These are phyloP conservation scores for Colletotrichum cereale DNA, from an alignment of 2,329 filamentous ascomycete species.

Conservation along the genomic window DNA sequence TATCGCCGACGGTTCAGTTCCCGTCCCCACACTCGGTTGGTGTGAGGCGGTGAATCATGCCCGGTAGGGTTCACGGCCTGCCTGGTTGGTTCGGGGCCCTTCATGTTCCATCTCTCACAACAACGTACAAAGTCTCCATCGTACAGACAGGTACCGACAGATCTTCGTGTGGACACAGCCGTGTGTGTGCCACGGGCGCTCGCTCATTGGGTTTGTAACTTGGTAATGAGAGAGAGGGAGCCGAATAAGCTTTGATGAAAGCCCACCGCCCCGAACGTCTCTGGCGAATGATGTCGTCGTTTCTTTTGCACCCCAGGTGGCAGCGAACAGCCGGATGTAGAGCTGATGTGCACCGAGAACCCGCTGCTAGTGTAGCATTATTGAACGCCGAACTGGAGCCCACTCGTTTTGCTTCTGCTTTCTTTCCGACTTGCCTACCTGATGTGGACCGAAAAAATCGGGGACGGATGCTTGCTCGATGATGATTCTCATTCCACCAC, in stretches of 20 bases:
- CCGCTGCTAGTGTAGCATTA: slow-evolving; percentile 31
- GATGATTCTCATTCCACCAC: background rate
- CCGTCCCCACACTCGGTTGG: background rate
- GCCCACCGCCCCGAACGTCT: background rate
- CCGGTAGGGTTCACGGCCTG: background rate
- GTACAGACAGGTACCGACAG: background rate
- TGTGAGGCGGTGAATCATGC: slow-evolving; percentile 8
- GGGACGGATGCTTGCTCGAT: slow-evolving; percentile 6
- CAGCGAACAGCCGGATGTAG: slow-evolving; percentile 29
- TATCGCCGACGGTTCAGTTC: background rate
- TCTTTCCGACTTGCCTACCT: background rate
- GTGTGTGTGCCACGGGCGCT: slow-evolving; percentile 20
- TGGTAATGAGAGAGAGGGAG: background rate
- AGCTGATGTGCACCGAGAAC: slow-evolving; percentile 21
- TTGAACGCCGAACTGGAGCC: slow-evolving; percentile 23
- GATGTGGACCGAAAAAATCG: slow-evolving; percentile 25
- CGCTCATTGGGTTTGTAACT: background rate
- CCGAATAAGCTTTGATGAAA: slow-evolving; percentile 11
- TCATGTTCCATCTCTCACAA: slow-evolving; percentile 12
- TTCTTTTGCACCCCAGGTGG: slow-evolving; percentile 11
- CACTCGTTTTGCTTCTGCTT: slow-evolving; percentile 27
- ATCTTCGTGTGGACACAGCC: slow-evolving; percentile 7
- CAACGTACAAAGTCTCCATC: slow-evolving; percentile 26
- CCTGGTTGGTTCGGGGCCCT: background rate
- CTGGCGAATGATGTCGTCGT: slow-evolving; percentile 20